Conservation (phyloP, 225 moss, liverwort and hornwort species). For the Ulota crispa region DNA sequence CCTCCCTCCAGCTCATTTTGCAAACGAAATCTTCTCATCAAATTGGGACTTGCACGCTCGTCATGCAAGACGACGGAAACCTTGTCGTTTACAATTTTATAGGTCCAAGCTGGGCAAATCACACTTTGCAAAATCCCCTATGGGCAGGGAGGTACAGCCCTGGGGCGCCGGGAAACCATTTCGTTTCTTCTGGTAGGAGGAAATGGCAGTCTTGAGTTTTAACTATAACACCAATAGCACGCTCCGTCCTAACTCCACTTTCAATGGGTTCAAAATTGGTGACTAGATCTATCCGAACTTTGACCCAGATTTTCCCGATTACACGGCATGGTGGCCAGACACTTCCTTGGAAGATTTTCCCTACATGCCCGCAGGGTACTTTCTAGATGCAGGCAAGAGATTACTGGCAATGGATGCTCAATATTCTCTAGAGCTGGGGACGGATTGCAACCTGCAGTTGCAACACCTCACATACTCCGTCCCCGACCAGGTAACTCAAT, state of each 20-base stretch:
- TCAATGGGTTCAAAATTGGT: rapidly evolving
- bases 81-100: not conserved
- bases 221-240: constrained; percentile 8
- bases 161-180: rapidly evolving
- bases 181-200: not conserved
- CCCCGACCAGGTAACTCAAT: not conserved
- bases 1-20: not conserved
- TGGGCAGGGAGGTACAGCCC: not conserved
- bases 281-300: not conserved
- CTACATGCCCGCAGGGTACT: constrained; percentile 15
- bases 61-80: not conserved
- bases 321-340: not conserved
- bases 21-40: not conserved
- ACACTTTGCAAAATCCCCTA: rapidly evolving
- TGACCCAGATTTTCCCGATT: rapidly evolving
- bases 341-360: not conserved
- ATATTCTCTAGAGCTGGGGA: not conserved
- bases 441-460: not conserved
- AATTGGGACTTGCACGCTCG: not conserved
- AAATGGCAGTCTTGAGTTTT: not conserved
- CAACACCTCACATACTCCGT: not conserved
- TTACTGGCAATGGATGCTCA: not conserved
- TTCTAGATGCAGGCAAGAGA: not conserved
- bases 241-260: not conserved
- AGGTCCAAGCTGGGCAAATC: not conserved